Evolutionary conservation across 2,329 filamentous ascomycete species (phyloP).

Genomic region (Pezicula rhizophila): DNA sequence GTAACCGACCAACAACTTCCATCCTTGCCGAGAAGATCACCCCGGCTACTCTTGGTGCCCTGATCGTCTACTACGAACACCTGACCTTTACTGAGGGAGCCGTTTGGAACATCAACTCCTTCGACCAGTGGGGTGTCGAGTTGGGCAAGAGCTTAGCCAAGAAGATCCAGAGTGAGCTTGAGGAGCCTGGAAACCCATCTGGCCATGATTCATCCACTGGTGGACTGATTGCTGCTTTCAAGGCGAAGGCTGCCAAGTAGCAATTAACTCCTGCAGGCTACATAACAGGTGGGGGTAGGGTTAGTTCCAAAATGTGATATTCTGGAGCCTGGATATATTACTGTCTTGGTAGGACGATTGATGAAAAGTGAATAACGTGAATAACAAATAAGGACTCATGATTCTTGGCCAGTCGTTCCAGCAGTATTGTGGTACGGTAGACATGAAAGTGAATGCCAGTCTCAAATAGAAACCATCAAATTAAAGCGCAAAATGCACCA

Average conservation of each 20-base stretch:
- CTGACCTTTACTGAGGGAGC: conserved; percentile 96
- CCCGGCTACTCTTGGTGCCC: conserved; percentile 82
- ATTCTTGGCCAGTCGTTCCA: too few relatives aligned
- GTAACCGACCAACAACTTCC: conserved; percentile 93
- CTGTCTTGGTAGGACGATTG: too few relatives aligned
- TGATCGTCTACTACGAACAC: conserved; percentile 99
- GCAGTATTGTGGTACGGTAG: too few relatives aligned
- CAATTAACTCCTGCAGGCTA: not conserved
- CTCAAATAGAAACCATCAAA: too few relatives aligned
- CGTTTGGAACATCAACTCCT: conserved; percentile 99
- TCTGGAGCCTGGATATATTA: too few relatives aligned
- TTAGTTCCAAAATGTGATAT: not conserved
- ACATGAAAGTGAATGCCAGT: too few relatives aligned
- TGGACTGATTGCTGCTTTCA: conserved; percentile 86
- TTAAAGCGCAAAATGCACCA: too few relatives aligned
- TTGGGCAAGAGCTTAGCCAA: conserved; percentile 93
- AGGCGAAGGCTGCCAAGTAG: conserved; percentile 46
- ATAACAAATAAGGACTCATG: too few relatives aligned
- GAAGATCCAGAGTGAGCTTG: conserved; percentile 82
- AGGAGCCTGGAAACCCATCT: conserved; percentile 63
- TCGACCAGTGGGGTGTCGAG: conserved; percentile 99
- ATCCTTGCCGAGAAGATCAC: conserved; percentile 91
- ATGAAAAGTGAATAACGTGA: too few relatives aligned
- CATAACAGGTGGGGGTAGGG: not conserved
- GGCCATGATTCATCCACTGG: conserved; percentile 84